phyloP scores from a whole-genome alignment of 2,329 filamentous ascomycete genomes.

The Podosphaera xanthii region DNA sequence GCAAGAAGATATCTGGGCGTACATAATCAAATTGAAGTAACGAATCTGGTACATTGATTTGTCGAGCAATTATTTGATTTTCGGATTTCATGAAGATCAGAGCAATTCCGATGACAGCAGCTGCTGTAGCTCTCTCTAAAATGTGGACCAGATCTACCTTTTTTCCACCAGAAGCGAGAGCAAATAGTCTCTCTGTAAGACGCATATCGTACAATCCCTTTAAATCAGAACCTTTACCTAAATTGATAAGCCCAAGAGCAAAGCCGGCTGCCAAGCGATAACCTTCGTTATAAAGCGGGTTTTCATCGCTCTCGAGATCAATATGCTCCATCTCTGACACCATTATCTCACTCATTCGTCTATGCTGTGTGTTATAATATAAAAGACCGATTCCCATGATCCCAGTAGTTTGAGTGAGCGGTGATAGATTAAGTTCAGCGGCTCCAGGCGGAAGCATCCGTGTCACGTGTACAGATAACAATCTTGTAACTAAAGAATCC shows the following conservation, averaged over 20 bases:
- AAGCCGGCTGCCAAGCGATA: constrained; percentile 89
- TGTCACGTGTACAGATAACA: constrained; percentile 88
- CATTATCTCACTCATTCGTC: constrained; percentile 98
- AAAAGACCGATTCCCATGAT: constrained; percentile 92
- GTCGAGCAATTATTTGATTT: constrained; percentile 63
- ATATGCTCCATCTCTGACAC: constrained; percentile 86
- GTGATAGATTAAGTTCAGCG: constrained; percentile 81
- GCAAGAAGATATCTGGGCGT: constrained; percentile 72
- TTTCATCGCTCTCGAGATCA: constrained; percentile 59
- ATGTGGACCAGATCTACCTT: constrained; percentile 83
- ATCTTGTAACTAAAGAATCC: constrained; percentile 81
- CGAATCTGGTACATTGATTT: constrained; percentile 83
- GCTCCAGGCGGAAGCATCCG: constrained; percentile 81
- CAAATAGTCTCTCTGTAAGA: constrained; percentile 67
- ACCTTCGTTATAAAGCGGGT: constrained; percentile 76
- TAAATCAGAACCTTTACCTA: constrained; percentile 73
- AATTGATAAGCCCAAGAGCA: constrained; percentile 78
- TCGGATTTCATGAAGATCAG: constrained; percentile 96
- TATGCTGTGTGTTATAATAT: constrained; percentile 87
- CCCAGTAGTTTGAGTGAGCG: constrained; percentile 81
- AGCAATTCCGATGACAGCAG: constrained; percentile 73
- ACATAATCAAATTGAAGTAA: constrained; percentile 86
- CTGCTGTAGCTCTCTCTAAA: constrained; percentile 76
- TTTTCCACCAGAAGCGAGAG: constrained; percentile 69
- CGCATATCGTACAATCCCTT: constrained; percentile 84